These are phyloP conservation scores for Hura crepitans DNA, from an alignment of 441 rosid genomes.

Conservation along the genomic window DNA sequence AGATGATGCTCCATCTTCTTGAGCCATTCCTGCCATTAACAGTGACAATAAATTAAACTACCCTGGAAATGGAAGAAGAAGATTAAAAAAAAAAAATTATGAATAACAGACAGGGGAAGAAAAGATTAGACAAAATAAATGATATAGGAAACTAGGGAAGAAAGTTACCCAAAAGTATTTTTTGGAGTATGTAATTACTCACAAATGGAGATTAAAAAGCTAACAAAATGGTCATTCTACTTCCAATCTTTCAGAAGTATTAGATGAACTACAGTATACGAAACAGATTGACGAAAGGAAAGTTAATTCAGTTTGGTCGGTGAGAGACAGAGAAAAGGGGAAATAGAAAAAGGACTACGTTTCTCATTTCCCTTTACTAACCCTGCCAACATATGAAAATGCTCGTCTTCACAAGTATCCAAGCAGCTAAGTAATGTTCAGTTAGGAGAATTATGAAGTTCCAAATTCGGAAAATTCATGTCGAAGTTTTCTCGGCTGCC, in stretches of 20 bases:
- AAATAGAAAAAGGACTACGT: not conserved
- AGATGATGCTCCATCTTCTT: slow-evolving; percentile 55
- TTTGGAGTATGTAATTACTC: no score
- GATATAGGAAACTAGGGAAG: not conserved
- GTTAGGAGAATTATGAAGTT: no score
- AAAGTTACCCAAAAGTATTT: no score
- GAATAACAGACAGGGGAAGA: not conserved
- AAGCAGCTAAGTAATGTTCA: not conserved
- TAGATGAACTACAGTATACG: not conserved
- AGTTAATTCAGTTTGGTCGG: no score
- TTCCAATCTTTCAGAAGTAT: not conserved
- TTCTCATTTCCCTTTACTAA: not conserved
- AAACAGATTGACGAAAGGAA: no score
- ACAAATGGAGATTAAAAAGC: no score
- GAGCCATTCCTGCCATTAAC: slow-evolving; percentile 47
- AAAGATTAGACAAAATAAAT: not conserved
- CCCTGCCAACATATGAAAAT: not conserved
- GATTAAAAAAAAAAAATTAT: slow-evolving; percentile 2
- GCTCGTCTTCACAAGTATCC: not conserved
- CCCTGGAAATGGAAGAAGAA: not conserved
- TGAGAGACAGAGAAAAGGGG: no score
- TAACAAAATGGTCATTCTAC: not conserved
- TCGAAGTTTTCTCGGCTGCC: no score
- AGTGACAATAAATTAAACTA: slow-evolving; percentile 16
- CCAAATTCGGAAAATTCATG: not conserved